Percentiles rank a stretch among this genome's conserved stretches.
Evolutionary conservation across 2,329 filamentous ascomycete species (phyloP).

Genomic region (Fusarium kyushuense): DNA sequence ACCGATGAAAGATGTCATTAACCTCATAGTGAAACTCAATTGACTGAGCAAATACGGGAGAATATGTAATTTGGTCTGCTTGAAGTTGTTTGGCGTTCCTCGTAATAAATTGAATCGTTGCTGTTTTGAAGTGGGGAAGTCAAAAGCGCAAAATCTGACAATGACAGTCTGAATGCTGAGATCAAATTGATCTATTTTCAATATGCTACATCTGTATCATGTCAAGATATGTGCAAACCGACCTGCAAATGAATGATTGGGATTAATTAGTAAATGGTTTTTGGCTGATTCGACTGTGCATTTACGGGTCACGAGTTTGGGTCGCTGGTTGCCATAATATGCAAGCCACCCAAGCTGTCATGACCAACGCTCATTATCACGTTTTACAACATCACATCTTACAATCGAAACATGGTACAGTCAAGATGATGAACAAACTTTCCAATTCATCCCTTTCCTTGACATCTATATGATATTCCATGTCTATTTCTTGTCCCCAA

Average conservation of each 20-base stretch:
- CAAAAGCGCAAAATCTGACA: not conserved
- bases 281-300: not conserved
- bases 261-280: too few relatives aligned
- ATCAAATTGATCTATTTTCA: not conserved
- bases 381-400: not conserved
- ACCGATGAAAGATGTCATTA: constrained; percentile 7
- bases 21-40: constrained; percentile 1
- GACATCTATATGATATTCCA: constrained; percentile 9
- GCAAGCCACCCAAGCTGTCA: not conserved
- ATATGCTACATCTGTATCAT: not conserved
- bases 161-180: not conserved
- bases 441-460: constrained; percentile 39
- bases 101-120: not conserved
- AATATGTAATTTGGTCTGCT: not conserved
- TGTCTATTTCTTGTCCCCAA: constrained; percentile 16
- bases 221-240: not conserved
- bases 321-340: not conserved
- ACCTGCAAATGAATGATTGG: not conserved
- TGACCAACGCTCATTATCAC: not conserved
- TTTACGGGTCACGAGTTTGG: not conserved
- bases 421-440: constrained; percentile 19
- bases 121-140: constrained; percentile 3
- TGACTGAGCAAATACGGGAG: not conserved
- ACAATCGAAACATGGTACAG: not conserved
- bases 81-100: not conserved